Evolutionary conservation across 768 basidiomycete species (phyloP).

Genomic region (Pisolithus orientalis): DNA sequence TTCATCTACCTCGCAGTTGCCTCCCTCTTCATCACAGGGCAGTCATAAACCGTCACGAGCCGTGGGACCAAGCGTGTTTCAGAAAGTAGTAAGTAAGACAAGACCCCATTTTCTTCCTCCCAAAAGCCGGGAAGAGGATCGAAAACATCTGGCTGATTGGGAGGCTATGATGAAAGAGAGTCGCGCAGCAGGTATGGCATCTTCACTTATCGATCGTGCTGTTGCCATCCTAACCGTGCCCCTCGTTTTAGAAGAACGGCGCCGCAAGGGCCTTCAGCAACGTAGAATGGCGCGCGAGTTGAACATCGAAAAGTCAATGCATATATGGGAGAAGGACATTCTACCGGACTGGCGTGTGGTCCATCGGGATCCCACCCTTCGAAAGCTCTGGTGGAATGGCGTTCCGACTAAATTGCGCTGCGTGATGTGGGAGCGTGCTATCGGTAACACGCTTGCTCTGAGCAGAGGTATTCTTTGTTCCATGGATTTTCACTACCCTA

Average conservation of each 20-base stretch:
- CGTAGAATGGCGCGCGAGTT: conserved; percentile 59
- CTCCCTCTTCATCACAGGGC: conserved; percentile 10
- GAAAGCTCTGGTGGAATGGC: conserved; percentile 83
- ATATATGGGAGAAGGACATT: conserved; percentile 73
- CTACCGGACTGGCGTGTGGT: conserved; percentile 80
- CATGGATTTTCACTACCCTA: conserved; percentile 1
- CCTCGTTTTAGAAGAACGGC: conserved; percentile 55
- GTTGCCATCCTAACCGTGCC: conserved; percentile 2
- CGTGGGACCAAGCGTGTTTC: conserved; percentile 61
- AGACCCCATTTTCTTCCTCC: conserved; percentile 84
- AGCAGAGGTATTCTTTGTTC: conserved; percentile 56
- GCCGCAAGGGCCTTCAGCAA: conserved; percentile 54
- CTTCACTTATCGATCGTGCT: neutral
- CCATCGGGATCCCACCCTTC: conserved; percentile 54
- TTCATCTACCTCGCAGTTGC: conserved; percentile 26
- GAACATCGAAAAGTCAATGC: conserved; percentile 61
- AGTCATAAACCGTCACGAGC: conserved; percentile 46
- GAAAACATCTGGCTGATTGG: conserved; percentile 82
- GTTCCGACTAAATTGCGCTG: conserved; percentile 80
- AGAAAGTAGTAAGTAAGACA: conserved; percentile 79
- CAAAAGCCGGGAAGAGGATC: conserved; percentile 69
- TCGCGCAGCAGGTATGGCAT: conserved; percentile 56
- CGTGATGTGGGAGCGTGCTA: conserved; percentile 77
- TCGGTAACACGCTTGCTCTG: conserved; percentile 76
- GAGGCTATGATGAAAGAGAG: conserved; percentile 83